Conservation (phyloP, 2,329 filamentous ascomycete species). For the Penicillium sp. region DNA sequence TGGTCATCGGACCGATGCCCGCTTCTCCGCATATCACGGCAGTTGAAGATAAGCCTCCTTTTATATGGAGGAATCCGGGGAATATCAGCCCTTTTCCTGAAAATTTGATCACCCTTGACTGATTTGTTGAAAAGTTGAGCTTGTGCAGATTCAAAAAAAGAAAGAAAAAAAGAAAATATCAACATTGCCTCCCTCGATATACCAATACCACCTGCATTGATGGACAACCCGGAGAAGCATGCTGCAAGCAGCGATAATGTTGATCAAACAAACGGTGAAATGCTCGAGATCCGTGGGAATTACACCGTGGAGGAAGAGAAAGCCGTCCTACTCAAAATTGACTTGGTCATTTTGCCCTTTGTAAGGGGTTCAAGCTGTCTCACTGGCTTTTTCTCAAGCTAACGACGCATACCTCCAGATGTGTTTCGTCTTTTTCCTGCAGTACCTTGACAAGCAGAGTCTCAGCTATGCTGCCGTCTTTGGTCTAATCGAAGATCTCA, state of each 20-base stretch:
- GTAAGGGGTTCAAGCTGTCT: constrained; percentile 3
- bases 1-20: constrained; percentile 10
- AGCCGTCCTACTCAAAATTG: constrained; percentile 18
- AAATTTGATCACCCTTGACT: background rate
- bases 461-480: constrained; percentile 47
- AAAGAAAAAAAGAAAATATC: no score
- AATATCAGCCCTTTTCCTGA: background rate
- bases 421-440: constrained; percentile 45
- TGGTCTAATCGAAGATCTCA: constrained; percentile 48
- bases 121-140: background rate
- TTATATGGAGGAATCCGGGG: background rate
- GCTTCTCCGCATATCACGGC: constrained; percentile 7
- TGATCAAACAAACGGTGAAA: background rate
- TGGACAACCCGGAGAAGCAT: constrained; percentile 7
- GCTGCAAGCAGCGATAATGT: constrained; percentile 7
- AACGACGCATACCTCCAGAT: constrained; percentile 27
- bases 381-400: background rate
- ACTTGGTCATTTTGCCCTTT: constrained; percentile 20
- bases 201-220: background rate
- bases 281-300: constrained; percentile 2
- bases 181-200: no score
- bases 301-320: constrained; percentile 18
- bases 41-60: background rate
- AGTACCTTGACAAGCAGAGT: constrained; percentile 47
- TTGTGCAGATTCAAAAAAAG: background rate